Evolutionary conservation across 2,329 filamentous ascomycete genomes (phyloP).

Genomic region (Penicillium sp.): DNA sequence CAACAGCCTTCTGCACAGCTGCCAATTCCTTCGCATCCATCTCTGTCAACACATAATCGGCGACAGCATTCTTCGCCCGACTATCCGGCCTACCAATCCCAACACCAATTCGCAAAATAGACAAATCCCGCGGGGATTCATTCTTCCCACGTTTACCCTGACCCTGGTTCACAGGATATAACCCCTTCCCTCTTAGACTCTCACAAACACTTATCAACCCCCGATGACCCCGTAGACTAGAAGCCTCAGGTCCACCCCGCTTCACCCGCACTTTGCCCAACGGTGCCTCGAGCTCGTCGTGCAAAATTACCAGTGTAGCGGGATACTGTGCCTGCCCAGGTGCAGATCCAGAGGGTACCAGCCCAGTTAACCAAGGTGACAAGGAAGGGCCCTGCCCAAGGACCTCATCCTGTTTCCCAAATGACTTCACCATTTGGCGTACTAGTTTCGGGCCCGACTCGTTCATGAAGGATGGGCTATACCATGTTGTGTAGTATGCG

Average conservation of each 20-base stretch:
- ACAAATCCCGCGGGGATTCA: slow-evolving; percentile 28
- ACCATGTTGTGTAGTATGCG: slow-evolving; percentile 53
- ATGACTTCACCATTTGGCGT: slow-evolving; percentile 58
- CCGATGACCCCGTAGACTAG: slow-evolving; percentile 70
- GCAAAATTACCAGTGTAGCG: slow-evolving; percentile 68
- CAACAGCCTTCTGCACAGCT: slow-evolving; percentile 50
- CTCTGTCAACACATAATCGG: slow-evolving; percentile 72
- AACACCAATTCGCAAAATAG: slow-evolving; percentile 66
- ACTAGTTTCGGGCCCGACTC: slow-evolving; percentile 71
- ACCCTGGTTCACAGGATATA: slow-evolving; percentile 19
- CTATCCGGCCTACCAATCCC: slow-evolving; percentile 82
- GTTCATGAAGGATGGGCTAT: slow-evolving; percentile 83
- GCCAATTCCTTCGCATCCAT: slow-evolving; percentile 58
- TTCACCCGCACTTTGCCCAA: slow-evolving; percentile 67
- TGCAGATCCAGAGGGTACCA: background rate
- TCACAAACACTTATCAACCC: slow-evolving; percentile 68
- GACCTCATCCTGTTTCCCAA: slow-evolving; percentile 14
- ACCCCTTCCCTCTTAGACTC: slow-evolving; percentile 48
- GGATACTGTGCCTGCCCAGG: slow-evolving; percentile 1
- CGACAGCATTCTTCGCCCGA: slow-evolving; percentile 67
- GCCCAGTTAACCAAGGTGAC: background rate
- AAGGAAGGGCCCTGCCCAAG: background rate
- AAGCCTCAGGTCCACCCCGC: slow-evolving; percentile 54
- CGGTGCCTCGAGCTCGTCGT: slow-evolving; percentile 80
- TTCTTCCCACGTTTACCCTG: slow-evolving; percentile 29